Evolutionary conservation across 169 alveolate species (phyloP), one percentile per base, ranked within the genome.

Genomic region (Cryptosporidium sp.): DNA sequence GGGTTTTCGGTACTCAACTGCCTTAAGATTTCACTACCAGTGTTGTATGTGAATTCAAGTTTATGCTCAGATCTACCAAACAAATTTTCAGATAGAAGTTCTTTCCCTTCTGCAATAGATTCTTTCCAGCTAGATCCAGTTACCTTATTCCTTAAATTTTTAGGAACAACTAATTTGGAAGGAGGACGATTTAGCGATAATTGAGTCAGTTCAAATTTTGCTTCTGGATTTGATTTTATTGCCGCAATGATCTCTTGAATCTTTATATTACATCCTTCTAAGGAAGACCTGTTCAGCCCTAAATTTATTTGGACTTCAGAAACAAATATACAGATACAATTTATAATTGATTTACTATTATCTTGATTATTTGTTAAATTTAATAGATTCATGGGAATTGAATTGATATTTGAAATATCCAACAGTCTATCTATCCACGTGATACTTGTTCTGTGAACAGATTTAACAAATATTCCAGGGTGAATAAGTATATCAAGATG

Each of bases 21-120:
- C 23, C 70, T 73, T 37, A 73, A 18, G 29, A 73, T 21, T 23
- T 73, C 52, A 73, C 6, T 55, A 6, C 86, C 86, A 39, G 35
- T 51, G 33, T 8, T 55, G 2, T 52, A 29, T n/a, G 70, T 73
- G 2, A 14, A 10, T 3, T 31, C 86, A n/a, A 73, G 51, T 37
- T 12, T 23, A 6, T 26, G 52, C 33, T 39, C 43, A 18, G 59
- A 6, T 52, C 43, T 21, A 23, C 35, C 52, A 0, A 55, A 73
- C 39, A 33, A 9, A 41, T 73, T 16, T 23, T 39, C 58, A 26
- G 21, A 31, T 26, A 18, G 35, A 4, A 73, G 14, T 16, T 73
- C 86, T 73, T 59, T 50, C n/a, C 86, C 70, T 73, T 73, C 86
- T 5, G 70, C 86, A 31, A 52, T 29, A 6, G 86, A 73, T n/a